These are phyloP conservation scores for Ganoderma lingzhi DNA, from an alignment of 1,284 basidiomycete species.

Conservation along the genomic window DNA sequence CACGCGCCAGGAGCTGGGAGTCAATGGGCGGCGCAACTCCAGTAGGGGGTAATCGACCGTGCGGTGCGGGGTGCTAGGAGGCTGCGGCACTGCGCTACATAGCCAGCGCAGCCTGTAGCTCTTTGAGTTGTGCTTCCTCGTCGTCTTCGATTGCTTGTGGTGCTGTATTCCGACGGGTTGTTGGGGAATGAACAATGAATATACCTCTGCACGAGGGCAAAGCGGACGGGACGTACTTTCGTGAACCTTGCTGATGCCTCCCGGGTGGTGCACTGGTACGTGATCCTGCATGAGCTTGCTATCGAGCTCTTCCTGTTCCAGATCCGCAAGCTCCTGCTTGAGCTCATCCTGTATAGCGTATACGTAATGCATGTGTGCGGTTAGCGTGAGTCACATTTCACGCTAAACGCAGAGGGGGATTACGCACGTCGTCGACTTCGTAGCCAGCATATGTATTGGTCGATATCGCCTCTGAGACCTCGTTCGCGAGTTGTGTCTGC, in stretches of 20 bases:
- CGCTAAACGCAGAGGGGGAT: conserved; percentile 5
- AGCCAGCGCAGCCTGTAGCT: conserved; percentile 91
- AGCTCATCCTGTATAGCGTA: conserved; percentile 74
- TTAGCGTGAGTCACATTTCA: neutral
- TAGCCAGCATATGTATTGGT: conserved; percentile 75
- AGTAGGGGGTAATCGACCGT: conserved; percentile 12
- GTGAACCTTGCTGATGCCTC: conserved; percentile 61
- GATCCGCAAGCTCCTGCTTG: conserved; percentile 84
- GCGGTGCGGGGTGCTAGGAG: conserved; percentile 17
- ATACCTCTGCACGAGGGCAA: conserved; percentile 18
- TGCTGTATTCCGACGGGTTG: conserved; percentile 35
- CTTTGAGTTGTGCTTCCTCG: conserved; percentile 92
- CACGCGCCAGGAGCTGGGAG: conserved; percentile 15
- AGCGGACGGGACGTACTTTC: conserved; percentile 56
- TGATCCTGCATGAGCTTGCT: conserved; percentile 89
- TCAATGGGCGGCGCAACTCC: conserved; percentile 4
- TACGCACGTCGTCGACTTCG: conserved; percentile 77
- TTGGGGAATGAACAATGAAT: conserved; percentile 23
- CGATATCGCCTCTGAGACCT: conserved; percentile 96
- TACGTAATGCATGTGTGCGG: neutral
- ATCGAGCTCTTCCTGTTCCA: conserved; percentile 94
- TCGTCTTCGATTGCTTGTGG: conserved; percentile 83
- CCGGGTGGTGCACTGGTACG: conserved; percentile 89
- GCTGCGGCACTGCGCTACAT: conserved; percentile 60
- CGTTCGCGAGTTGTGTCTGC: conserved; percentile 94